Conservation (phyloP, 116 monocot genomes). For the Trichopus zeylanicus region DNA sequence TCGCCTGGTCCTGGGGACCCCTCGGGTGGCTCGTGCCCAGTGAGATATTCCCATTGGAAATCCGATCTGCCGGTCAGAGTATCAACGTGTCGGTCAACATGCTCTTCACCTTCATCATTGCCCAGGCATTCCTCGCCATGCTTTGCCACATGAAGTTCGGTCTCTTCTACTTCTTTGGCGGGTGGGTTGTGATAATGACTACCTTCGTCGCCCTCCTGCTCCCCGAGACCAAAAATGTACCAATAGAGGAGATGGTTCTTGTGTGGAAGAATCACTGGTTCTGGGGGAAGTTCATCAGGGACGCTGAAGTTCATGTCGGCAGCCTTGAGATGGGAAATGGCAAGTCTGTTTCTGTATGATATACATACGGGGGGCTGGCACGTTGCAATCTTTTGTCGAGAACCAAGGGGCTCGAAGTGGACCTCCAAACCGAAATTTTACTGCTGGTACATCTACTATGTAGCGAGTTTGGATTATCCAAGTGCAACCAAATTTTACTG, state of each 20-base stretch:
- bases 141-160: slow-evolving; percentile 34
- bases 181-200: slow-evolving; percentile 36
- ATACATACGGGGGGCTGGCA: no score
- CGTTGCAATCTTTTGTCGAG: no score
- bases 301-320: neutral
- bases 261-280: slow-evolving; percentile 37
- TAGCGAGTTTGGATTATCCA: no score
- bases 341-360: neutral
- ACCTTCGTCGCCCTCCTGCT: slow-evolving; percentile 23
- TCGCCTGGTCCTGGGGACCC: slow-evolving; percentile 48
- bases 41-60: slow-evolving; percentile 36
- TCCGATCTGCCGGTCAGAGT: slow-evolving; percentile 33
- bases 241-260: slow-evolving; percentile 27
- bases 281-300: slow-evolving; percentile 8
- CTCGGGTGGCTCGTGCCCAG: slow-evolving; percentile 34
- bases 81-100: slow-evolving; percentile 33
- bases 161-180: slow-evolving; percentile 33
- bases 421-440: no score
- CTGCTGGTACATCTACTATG: no score
- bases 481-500: no score
- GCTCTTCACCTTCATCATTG: slow-evolving; percentile 27
- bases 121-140: slow-evolving; percentile 30
- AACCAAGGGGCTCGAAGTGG: no score
- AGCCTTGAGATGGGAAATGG: no score
- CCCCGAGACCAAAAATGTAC: slow-evolving; percentile 37